Percentiles rank a stretch among this genome's conserved stretches.
phyloP scores from a whole-genome alignment of 768 basidiomycete genomes.

The Lentinula lateritia region DNA sequence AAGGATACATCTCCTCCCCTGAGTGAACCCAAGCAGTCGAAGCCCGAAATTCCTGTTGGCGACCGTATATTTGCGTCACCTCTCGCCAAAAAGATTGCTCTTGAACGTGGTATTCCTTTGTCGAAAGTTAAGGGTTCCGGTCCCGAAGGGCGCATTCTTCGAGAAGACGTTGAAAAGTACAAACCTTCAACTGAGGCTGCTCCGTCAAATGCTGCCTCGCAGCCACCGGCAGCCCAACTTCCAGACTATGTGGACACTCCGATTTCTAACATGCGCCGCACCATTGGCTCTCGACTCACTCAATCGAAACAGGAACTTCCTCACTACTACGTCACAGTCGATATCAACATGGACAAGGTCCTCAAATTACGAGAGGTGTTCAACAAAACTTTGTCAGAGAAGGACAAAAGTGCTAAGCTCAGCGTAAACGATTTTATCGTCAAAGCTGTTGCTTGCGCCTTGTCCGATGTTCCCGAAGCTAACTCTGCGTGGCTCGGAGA shows the following conservation, averaged over 20 bases:
- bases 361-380: conserved; percentile 93
- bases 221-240: conserved; percentile 43
- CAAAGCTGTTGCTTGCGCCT: conserved; percentile 88
- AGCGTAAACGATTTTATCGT: conserved; percentile 98
- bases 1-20: conserved; percentile 19
- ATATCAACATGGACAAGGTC: conserved; percentile 95
- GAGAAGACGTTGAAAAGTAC: conserved; percentile 92
- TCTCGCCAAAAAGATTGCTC: conserved; percentile 93
- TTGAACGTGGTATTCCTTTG: conserved; percentile 90
- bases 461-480: conserved; percentile 93
- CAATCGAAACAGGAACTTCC: conserved; percentile 95
- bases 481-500: conserved; percentile 99
- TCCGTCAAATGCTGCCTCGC: conserved; percentile 36
- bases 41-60: conserved; percentile 54
- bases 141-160: conserved; percentile 89
- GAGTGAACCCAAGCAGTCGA: conserved; percentile 34
- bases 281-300: conserved; percentile 83
- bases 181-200: conserved; percentile 43
- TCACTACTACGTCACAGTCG: conserved; percentile 94
- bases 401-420: conserved; percentile 88
- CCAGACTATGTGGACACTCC: conserved; percentile 87
- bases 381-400: conserved; percentile 81
- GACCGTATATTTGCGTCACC: conserved; percentile 93
- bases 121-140: conserved; percentile 89
- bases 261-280: conserved; percentile 89